phyloP scores from a whole-genome alignment of 768 basidiomycete species.

The Suillus placidus region DNA sequence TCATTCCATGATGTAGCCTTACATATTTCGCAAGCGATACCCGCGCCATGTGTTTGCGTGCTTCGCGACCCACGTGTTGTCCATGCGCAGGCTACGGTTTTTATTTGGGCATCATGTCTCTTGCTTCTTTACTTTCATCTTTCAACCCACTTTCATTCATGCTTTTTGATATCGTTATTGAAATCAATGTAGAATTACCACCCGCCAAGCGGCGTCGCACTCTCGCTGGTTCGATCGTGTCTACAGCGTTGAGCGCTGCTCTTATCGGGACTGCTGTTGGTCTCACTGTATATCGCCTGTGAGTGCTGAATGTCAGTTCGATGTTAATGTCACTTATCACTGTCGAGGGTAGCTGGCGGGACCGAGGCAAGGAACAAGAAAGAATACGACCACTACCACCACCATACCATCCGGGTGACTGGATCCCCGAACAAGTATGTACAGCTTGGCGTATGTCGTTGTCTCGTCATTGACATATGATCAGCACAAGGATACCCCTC shows the following conservation, averaged over 20 bases:
- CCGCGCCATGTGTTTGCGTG: constrained; percentile 30
- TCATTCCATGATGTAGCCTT: constrained; percentile 18
- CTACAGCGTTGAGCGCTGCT: constrained; percentile 82
- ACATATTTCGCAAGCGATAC: constrained; percentile 27
- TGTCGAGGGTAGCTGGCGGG: constrained; percentile 62
- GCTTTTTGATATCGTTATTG: constrained; percentile 43
- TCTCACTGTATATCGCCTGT: constrained; percentile 86
- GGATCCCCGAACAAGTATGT: constrained; percentile 45
- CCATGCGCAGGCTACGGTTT: constrained; percentile 19
- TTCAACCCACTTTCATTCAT: constrained; percentile 28
- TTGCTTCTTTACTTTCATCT: constrained; percentile 18
- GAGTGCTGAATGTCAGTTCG: constrained; percentile 35
- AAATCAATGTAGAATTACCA: constrained; percentile 68
- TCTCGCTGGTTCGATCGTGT: constrained; percentile 80
- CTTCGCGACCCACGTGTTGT: constrained; percentile 22
- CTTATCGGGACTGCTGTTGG: constrained; percentile 87
- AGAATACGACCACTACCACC: constrained; percentile 54
- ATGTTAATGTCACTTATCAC: constrained; percentile 9
- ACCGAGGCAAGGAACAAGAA: constrained; percentile 62
- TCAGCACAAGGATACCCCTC: constrained; percentile 35
- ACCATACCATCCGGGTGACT: constrained; percentile 65
- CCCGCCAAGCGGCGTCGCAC: constrained; percentile 80
- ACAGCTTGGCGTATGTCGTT: background rate
- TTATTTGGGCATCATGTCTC: constrained; percentile 17
- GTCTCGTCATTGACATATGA: background rate